Base-by-base conservation (phyloP, 2,329 filamentous ascomycete genomes). In the Phyllosticta paracitricarpa region DNA sequence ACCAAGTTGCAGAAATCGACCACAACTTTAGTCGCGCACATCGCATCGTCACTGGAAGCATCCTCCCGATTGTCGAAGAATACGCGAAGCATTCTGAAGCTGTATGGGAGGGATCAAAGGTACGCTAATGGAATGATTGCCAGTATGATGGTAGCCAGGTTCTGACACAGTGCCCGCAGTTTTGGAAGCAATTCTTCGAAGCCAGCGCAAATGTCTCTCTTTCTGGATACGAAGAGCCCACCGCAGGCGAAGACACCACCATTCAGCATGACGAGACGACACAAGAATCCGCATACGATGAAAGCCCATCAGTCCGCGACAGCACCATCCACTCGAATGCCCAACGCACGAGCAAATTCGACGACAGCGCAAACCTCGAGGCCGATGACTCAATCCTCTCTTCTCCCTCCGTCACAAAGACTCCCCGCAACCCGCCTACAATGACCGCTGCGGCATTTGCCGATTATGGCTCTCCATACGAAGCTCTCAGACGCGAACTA, bases 101-200 rank as follows among this genome's bases (percentile, higher is more conserved):
- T 56, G 93, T 99, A 1, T 99, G 94, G 94, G 92, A 97, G 68
- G 91, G 92, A 24, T 96, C 93, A 60, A 96, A 96, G 7, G 84
- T 91, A 93, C 61, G 48, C 19, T 22, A 70, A 61, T 54, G 56
- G 54, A 14, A 17, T 33, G 8, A 3, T 22, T 22, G 19, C 19
- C 19, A 22, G 19, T 22, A 22, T 22, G 19, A 22, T 22, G 19
- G 19, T 22, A 22, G 30, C 30, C 59, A 64, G 40, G 61, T 56
- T 28, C 51, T 40, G 30, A 54, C 33, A 22, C 17, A 48, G 19
- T 22, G 19, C 70, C 95, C 7, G 33, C 40, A 48, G 89, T 99
- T 99, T 76, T 99, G 94, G 94, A 99, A 99, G 76, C 92, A 97
- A 79, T 99, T 99, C 79, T 99, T 99, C 76, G 94, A 99, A 77